Evolutionary conservation across 768 basidiomycete genomes (phyloP), one percentile per base, ranked within the genome.

Genomic region (Lentinula guzmanii): DNA sequence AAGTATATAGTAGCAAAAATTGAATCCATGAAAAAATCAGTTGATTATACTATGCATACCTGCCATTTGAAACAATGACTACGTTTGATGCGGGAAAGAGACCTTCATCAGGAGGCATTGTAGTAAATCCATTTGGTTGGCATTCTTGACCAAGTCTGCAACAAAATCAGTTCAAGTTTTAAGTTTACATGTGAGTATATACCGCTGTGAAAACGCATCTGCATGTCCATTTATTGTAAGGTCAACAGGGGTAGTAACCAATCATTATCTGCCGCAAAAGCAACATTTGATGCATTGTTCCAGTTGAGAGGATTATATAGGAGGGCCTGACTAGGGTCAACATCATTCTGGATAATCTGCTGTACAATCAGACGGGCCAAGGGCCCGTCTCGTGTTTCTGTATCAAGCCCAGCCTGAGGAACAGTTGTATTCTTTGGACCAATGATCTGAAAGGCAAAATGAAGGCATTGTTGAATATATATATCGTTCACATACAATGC

Each of bases 1-100:
- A 39, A 37, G 33, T 15, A 24, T 8, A 41, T 11, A 37, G 5
- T 11, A 16, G 34, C 15, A 6, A 28, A 28, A 3, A 28, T 1
- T 24, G 18, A 53, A 5, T 9, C 13, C 16, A 42, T 43, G 54
- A 28, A 18, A 54, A 54, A 4, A 6, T 16, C 39, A 3, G 51
- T 10, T 13, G 24, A 50, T 60, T 43, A 52, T 53, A 43, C 31
- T 52, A 21, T 48, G 52, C 67, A 35, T 64, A 77, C 79, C 78
- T 72, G 62, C 84, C 84, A 67, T 86, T 86, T 10, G 78, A 80
- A n/a, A 86, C 70, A 55, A 86, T 83, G 13, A 76, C 77, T 3
- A 83, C 74, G 60, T 82, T 76, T 64, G 75, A 70, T 5, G 80
- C 70, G 33, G 79, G 72, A 66, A 86, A 86, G 16, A 87, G 70